phyloP scores from a whole-genome alignment of 768 basidiomycete species.

The Termitomyces sp. region DNA sequence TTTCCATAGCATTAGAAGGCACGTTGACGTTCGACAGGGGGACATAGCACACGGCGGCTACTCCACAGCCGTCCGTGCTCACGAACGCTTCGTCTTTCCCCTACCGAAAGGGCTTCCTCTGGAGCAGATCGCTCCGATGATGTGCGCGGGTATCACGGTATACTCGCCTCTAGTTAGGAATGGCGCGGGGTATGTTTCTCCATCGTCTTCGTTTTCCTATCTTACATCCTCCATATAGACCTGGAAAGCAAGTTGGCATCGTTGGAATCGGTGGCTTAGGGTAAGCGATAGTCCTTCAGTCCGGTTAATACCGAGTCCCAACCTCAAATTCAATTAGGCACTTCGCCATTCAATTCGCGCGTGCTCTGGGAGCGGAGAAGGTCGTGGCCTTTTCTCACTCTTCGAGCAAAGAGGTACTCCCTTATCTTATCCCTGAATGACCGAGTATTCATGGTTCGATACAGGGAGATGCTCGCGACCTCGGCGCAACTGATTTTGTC shows the following conservation, averaged over 20 bases:
- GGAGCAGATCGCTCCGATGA: conserved; percentile 58
- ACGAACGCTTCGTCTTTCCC: conserved; percentile 56
- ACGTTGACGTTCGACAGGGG: conserved; percentile 20
- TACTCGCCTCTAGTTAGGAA: conserved; percentile 58
- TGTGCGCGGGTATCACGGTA: conserved; percentile 63
- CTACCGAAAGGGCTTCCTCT: conserved; percentile 55
- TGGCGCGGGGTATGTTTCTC: conserved; percentile 32
- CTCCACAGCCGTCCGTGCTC: conserved; percentile 40
- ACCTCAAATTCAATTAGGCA: conserved; percentile 31
- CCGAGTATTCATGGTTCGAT: conserved; percentile 15
- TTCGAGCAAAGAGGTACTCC: conserved; percentile 38
- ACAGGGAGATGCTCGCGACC: conserved; percentile 49
- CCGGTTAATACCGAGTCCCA: conserved; percentile 36
- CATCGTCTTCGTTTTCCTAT: background rate
- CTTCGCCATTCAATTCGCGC: conserved; percentile 33
- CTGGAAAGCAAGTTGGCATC: conserved; percentile 64
- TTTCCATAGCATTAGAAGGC: too few species aligned
- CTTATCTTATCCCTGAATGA: conserved; percentile 22
- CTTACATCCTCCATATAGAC: conserved; percentile 30
- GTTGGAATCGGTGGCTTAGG: conserved; percentile 68
- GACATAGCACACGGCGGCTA: conserved; percentile 47
- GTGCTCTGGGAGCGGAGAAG: conserved; percentile 52
- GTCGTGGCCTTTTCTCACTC: conserved; percentile 61
- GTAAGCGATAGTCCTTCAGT: conserved; percentile 26
- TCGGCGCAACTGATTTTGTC: conserved; percentile 57